Percentiles rank a stretch among this genome's conserved stretches.
Evolutionary conservation across 495 filamentous ascomycete genomes (phyloP).

Genomic region (Annulohypoxylon moriforme): DNA sequence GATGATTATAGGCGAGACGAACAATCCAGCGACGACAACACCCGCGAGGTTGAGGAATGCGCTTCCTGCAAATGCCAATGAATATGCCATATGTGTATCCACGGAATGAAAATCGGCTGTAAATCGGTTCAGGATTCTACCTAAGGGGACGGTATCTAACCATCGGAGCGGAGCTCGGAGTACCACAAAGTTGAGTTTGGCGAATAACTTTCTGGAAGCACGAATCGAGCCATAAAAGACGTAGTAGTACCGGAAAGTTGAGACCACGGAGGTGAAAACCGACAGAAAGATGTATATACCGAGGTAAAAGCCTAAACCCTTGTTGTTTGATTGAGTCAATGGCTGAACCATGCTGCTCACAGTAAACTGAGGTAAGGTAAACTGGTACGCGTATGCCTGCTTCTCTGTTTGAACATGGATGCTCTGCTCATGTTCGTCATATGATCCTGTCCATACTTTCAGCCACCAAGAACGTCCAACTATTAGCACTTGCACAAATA

Average conservation of each 20-base stretch:
- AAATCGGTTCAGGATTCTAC: constrained; percentile 82
- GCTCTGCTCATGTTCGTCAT: constrained; percentile 48
- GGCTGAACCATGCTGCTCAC: constrained; percentile 47
- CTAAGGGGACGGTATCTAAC: constrained; percentile 84
- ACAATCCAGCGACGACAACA: constrained; percentile 68
- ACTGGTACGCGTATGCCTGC: constrained; percentile 50
- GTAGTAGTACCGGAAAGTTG: constrained; percentile 67
- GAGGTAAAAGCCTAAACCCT: constrained; percentile 69
- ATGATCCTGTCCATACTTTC: constrained; percentile 70
- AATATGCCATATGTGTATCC: constrained; percentile 71
- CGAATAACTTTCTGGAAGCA: constrained; percentile 74
- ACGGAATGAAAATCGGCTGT: constrained; percentile 79
- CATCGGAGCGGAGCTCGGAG: constrained; percentile 78
- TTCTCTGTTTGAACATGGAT: constrained; percentile 38
- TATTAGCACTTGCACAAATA: constrained; percentile 59
- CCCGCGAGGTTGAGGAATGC: constrained; percentile 65
- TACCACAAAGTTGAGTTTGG: constrained; percentile 70
- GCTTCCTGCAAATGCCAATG: constrained; percentile 66
- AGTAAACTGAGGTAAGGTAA: constrained; percentile 54
- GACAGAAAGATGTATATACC: constrained; percentile 74
- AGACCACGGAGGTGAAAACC: constrained; percentile 63
- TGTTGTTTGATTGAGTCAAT: constrained; percentile 37
- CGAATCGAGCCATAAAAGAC: constrained; percentile 68
- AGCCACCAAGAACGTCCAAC: constrained; percentile 73
- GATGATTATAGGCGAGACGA: constrained; percentile 72